Percentiles rank a stretch among this genome's conserved stretches.
Evolutionary conservation across 1,284 basidiomycete genomes (phyloP).

Genomic region (Heterobasidion irregulare): DNA sequence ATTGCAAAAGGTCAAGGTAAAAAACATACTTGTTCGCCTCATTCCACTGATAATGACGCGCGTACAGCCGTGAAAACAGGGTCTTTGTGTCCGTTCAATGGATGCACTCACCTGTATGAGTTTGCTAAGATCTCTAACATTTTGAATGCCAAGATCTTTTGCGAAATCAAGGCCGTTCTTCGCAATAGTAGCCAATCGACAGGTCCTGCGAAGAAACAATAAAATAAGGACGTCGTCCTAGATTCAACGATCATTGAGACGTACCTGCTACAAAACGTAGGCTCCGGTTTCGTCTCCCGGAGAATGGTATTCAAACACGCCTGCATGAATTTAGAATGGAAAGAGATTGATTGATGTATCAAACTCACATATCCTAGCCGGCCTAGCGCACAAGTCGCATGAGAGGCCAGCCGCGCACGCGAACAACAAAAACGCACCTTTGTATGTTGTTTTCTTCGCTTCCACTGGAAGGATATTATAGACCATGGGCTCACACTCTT

Average conservation of each 20-base stretch:
- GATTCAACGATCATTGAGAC: constrained; percentile 19
- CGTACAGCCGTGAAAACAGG: neutral
- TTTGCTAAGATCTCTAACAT: constrained; percentile 60
- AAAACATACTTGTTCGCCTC: constrained; percentile 50
- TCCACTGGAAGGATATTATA: constrained; percentile 70
- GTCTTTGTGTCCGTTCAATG: neutral
- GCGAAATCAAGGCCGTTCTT: constrained; percentile 79
- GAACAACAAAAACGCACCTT: constrained; percentile 28
- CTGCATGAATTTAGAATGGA: constrained; percentile 32
- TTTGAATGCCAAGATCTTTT: constrained; percentile 72
- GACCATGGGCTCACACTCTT: constrained; percentile 45
- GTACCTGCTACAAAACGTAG: constrained; percentile 69
- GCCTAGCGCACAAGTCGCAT: constrained; percentile 23
- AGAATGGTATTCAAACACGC: constrained; percentile 84
- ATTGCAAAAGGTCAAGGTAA: neutral
- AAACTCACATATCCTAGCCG: constrained; percentile 40
- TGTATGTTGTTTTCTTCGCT: constrained; percentile 57
- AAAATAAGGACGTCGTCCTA: neutral
- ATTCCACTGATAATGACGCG: constrained; percentile 54
- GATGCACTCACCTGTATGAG: constrained; percentile 39
- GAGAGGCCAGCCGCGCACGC: constrained; percentile 8
- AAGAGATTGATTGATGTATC: constrained; percentile 3
- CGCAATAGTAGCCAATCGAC: constrained; percentile 68
- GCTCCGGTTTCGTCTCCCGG: constrained; percentile 58
- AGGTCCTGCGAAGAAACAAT: constrained; percentile 15